Evolutionary conservation across 345 rosid species (phyloP).

Genomic region (Salix caprea): DNA sequence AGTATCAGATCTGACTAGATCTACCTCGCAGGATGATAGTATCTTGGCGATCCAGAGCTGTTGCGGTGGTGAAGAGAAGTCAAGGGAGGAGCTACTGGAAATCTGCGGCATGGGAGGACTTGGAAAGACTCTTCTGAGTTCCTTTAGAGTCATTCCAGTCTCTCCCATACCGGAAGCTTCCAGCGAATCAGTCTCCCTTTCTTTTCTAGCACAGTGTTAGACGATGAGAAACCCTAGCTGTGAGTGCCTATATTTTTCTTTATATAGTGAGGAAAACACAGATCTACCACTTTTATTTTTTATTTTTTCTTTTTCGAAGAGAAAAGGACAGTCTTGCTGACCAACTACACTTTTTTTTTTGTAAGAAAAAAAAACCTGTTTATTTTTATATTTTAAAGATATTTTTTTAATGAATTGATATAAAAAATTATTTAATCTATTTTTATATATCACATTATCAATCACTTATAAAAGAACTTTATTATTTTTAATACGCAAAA

Average conservation of each 20-base stretch:
- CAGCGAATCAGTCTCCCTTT: background rate
- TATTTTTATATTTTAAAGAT: too few species aligned
- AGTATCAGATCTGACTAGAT: background rate
- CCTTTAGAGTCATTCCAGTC: background rate
- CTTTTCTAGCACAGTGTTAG: background rate
- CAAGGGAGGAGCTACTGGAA: background rate
- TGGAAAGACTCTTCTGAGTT: background rate
- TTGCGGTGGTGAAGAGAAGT: background rate
- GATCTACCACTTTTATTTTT: background rate
- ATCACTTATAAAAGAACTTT: too few species aligned
- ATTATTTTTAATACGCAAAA: too few species aligned
- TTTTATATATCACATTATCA: too few species aligned
- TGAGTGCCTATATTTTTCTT: background rate
- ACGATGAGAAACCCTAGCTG: background rate
- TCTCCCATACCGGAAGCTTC: background rate
- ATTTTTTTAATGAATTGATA: too few species aligned
- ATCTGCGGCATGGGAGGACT: background rate
- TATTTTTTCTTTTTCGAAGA: too few species aligned
- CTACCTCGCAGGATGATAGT: background rate
- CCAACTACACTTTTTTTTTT: too few species aligned
- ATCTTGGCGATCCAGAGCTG: background rate
- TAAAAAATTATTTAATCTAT: too few species aligned
- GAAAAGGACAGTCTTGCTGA: too few species aligned
- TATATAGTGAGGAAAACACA: constrained; percentile 1
- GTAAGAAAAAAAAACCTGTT: too few species aligned